phyloP scores from a whole-genome alignment of 805 yeast genomes.

The Starmerella cellae region DNA sequence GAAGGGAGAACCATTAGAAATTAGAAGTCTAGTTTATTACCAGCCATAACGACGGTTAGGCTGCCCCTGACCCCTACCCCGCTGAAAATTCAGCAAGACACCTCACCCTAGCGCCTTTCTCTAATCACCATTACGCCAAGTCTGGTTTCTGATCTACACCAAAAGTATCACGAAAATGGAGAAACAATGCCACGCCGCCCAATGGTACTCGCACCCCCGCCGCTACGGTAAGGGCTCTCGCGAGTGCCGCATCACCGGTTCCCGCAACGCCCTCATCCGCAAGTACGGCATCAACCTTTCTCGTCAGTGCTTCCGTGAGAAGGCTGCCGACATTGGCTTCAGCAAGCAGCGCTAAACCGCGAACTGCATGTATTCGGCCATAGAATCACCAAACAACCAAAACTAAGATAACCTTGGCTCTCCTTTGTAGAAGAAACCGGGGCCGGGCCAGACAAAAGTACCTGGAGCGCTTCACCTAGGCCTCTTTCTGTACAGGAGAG shows the following conservation, averaged over 20 bases:
- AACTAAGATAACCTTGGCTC: no score
- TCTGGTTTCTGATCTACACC: background rate
- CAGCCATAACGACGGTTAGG: no score
- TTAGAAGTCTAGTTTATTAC: no score
- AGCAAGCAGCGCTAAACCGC: conserved; percentile 80
- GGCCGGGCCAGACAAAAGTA: no score
- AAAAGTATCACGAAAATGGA: conserved; percentile 13
- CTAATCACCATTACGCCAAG: background rate
- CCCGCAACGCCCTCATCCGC: conserved; percentile 99
- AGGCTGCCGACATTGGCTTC: conserved; percentile 98
- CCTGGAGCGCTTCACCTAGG: no score
- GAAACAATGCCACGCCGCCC: conserved; percentile 19
- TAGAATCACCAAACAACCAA: background rate
- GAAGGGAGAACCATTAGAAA: no score
- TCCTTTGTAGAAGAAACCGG: no score
- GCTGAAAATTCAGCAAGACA: conserved; percentile 10
- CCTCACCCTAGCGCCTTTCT: background rate
- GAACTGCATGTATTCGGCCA: background rate
- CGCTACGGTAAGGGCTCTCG: conserved; percentile 99
- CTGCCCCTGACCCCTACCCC: conserved; percentile 16
- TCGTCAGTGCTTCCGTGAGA: conserved; percentile 99
- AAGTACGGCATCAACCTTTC: conserved; percentile 99
- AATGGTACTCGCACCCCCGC: conserved; percentile 99
- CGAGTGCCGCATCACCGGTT: conserved; percentile 97
- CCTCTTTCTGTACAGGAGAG: no score